Conservation (phyloP, 2,329 filamentous ascomycete species). For the Xylariaceae sp. region DNA sequence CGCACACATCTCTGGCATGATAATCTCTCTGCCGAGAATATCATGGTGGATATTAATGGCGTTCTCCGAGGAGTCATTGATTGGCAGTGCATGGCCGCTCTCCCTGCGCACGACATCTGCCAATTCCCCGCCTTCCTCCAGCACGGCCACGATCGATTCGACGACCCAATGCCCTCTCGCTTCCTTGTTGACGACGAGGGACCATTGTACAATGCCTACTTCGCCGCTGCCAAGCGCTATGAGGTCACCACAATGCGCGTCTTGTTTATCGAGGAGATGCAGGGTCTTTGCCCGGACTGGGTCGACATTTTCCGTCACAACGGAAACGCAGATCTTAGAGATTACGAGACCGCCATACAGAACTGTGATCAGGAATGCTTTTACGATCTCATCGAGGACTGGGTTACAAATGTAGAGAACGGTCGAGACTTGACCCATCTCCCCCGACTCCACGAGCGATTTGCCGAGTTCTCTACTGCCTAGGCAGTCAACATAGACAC, state of each 20-base stretch:
- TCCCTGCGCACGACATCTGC: conserved; percentile 30
- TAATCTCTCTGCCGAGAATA: conserved; percentile 31
- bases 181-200: conserved; percentile 6
- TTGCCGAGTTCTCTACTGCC: too few relatives aligned
- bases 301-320: conserved; percentile 16
- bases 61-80: conserved; percentile 30
- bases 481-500: too few relatives aligned
- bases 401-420: conserved; percentile 22
- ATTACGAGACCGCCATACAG: conserved; percentile 31
- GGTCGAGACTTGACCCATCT: not conserved
- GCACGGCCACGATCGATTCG: conserved; percentile 16
- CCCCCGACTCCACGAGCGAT: conserved; percentile 15
- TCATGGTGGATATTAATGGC: conserved; percentile 32
- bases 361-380: conserved; percentile 27
- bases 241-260: conserved; percentile 25
- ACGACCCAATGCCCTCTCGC: conserved; percentile 10
- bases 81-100: conserved; percentile 32
- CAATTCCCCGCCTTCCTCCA: conserved; percentile 31
- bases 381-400: conserved; percentile 20
- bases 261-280: conserved; percentile 25
- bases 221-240: conserved; percentile 17
- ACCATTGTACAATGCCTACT: conserved; percentile 12
- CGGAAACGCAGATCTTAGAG: conserved; percentile 14
- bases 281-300: conserved; percentile 19
- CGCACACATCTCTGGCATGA: conserved; percentile 31